Evolutionary conservation across 495 filamentous ascomycete genomes (phyloP), one percentile per base, ranked within the genome.

Genomic region (Neurospora sp.): DNA sequence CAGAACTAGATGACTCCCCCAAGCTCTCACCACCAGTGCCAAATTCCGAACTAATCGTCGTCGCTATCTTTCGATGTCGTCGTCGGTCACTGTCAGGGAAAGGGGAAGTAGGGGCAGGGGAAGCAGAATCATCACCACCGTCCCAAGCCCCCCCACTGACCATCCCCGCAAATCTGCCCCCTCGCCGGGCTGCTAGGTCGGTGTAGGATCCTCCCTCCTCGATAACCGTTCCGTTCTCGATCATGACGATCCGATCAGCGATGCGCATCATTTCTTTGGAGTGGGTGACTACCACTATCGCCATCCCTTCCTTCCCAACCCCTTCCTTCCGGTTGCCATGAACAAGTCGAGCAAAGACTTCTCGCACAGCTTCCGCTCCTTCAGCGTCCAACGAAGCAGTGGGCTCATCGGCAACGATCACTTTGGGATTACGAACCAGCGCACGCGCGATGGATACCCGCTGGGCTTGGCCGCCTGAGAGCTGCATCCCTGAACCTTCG

Each of bases 401-500:
- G 4, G 94, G 91, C 79, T 98, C 96, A 73, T 99, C 96, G 14
- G 98, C 80, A 0, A 99, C 87, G 22, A 98, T 78, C 8, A 97
- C 79, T 48, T 85, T 84, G 0, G 93, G 93, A 22, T 85, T 81
- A 0, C 93, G 83, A 3, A 92, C 84, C 2, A 98, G 81, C 4
- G 95, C 94, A 1, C 96, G 83, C 3, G 94, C 94, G 71, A 98
- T 94, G 5, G 90, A 89, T 7, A 98, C 74, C 0, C 93, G 86
- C 77, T 97, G 94, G 3, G 90, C 89, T 76, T 99, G 96, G 0
- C 96, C 96, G 3, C 94, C 94, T 0, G 91, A 93, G 1, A 99
- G 78, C 0, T 87, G 85, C 22, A 88, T 82, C 0, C 93, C 94
- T 14, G 12, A 27, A 14, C 93, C 93, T 70, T 94, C 92, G 12